Evolutionary conservation across 2,329 filamentous ascomycete genomes (phyloP).

Genomic region (Dactylellina drechsleri): DNA sequence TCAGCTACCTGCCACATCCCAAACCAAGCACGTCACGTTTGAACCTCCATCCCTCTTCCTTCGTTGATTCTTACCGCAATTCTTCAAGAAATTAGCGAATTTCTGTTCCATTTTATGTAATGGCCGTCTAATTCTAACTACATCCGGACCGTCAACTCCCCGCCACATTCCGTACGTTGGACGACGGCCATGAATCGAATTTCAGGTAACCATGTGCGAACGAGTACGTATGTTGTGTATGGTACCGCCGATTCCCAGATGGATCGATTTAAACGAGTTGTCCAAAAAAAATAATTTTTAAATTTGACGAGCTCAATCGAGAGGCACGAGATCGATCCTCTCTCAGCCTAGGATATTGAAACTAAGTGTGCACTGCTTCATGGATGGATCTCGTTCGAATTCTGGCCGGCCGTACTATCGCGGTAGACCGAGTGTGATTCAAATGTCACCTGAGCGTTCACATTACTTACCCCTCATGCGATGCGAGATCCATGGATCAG

Average conservation of each 20-base stretch:
- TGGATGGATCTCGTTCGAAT: too few species aligned
- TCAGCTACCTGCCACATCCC: neutral
- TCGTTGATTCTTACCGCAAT: too few species aligned
- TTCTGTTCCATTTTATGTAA: constrained; percentile 39
- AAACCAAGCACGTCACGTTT: neutral
- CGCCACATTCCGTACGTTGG: neutral
- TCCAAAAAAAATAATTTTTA: too few species aligned
- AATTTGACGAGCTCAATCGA: too few species aligned
- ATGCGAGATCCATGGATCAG: constrained; percentile 7
- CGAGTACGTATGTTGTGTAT: too few species aligned
- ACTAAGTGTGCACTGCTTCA: too few species aligned
- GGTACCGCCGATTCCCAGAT: too few species aligned
- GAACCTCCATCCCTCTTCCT: too few species aligned
- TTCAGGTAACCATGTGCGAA: neutral
- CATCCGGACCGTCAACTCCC: constrained; percentile 30
- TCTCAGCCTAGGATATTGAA: neutral
- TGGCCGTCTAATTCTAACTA: constrained; percentile 23
- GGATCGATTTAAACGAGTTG: too few species aligned
- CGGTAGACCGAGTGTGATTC: constrained; percentile 9
- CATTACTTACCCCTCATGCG: neutral
- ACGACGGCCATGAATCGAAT: neutral
- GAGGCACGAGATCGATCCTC: constrained; percentile 8
- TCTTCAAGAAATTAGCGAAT: too few species aligned
- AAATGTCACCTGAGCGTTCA: neutral
- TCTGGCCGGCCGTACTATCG: constrained; percentile 1